Evolutionary conservation across 2,329 filamentous ascomycete genomes (phyloP), one percentile per base, ranked within the genome.

Genomic region (Arachnomyces sp.): DNA sequence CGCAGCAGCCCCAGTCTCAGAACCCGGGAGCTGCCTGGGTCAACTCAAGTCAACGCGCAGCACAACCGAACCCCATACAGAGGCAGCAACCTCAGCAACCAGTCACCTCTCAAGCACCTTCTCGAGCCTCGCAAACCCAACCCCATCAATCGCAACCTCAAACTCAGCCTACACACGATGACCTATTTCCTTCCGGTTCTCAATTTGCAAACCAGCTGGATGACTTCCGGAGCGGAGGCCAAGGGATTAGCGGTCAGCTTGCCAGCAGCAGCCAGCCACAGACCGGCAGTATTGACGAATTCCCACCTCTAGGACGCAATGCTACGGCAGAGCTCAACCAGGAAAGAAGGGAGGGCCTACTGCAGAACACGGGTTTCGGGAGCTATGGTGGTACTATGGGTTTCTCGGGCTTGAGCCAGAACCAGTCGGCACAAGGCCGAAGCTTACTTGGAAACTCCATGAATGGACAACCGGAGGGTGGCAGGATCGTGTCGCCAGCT

Each of bases 211-310:
- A 66, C 39, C 68, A 66, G 34, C 64, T 67, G 43, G 74, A 72
- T 52, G 73, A 76, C 45, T 77, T 74, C 49, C 67, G 74, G 29
- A 76, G 73, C 49, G 75, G 75, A 30, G 71, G 69, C 28, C 72
- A 76, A 53, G 65, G 65, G 35, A 70, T 73, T 29, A 70, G 70
- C 39, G 69, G 70, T 37, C 72, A 73, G 51, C 56, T 74, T 36
- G 65, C 68, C 38, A 64, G 64, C 15, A 61, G 64, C 31, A 60
- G 59, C 30, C 73, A 76, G 45, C 71, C 72, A 31, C 72, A 74
- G 48, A 67, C 73, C 17, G 70, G 70, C 47, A 75, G 71, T 49
- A 74, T 76, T 35, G 74, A 79, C 12, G 76, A 79, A 39, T 79
- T 79, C 43, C 74, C 75, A 43, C 74, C 76, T n/a, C 58, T 79